Base-by-base conservation (phyloP, 1,284 basidiomycete genomes). In the Takashimella koratensis region DNA sequence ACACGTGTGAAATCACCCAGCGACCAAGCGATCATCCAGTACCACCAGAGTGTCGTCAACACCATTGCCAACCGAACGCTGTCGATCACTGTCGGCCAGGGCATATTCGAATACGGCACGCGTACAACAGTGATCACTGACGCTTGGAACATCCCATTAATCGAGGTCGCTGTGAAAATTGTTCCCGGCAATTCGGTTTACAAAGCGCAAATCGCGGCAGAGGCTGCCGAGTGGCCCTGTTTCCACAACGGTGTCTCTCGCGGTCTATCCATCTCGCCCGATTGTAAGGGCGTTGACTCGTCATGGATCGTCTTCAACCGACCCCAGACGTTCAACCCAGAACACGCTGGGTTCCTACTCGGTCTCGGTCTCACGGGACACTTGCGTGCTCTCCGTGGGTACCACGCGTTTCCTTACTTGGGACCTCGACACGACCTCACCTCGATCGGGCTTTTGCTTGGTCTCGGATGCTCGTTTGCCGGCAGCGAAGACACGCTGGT, bases 211-310 rank as follows among this genome's bases (percentile, higher is more conserved):
- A 80, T 88, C 39, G 71, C 80, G 2, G 83, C 86, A 0, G 93
- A 95, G 43, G 85, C 84, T 39, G 75, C 84, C 8, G 84, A 83
- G 53, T 99, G 95, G 96, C 92, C 92, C 16, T 88, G 93, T 57
- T 99, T 99, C 74, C 94, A 98, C 76, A 95, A 96, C 59, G 96
- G 96, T 16, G 94, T 96, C 0, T 90, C 93, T 1, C 88, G 91
- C 2, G 95, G 88, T 2, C 76, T 99, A 52, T 84, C 88, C 4
- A 85, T 93, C 49, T 84, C 87, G 0, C 84, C 87, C 0, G 82
- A 84, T n/a, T 83, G 86, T n/a, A 78, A 80, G 49, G 84, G 84
- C 19, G 83, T 93, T 41, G 88, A 92, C 67, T 90, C 87, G 57
- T 90, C 91, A 0, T 95, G 94, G 86, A 92, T 96, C 64, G 86